Base-by-base conservation (phyloP, 331 rosid genomes). In the Quercus tomentella region DNA sequence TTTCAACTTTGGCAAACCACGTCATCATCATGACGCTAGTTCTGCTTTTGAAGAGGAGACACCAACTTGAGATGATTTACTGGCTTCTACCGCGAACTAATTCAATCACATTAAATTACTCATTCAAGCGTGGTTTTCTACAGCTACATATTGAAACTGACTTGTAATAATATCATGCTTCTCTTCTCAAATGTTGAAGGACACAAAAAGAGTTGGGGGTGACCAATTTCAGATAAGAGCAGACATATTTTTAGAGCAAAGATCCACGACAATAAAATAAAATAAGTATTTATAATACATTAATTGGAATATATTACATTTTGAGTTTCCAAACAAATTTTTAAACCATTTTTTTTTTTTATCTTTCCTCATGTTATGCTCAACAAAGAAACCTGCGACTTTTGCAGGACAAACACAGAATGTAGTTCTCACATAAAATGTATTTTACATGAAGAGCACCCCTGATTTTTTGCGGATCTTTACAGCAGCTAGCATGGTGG, bases 401-500 rank as follows among this genome's bases (percentile, higher is more conserved):
- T 89, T 65, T 79, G 86, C 87, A 82, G 76, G 75, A 79, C 74
- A 57, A 79, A 79, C 79, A 69, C 70, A 56, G 55, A 73, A 57
- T 21, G 56, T 41, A 16, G 76, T 66, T 78, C 78, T 1, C 60
- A 56, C n/a, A 37, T 26, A 33, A 33, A 74, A 16, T 30, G 12
- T 16, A 4, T 49, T 56, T 54, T n/a, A 79, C 60, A 14, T 4
- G 0, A 16, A 23, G 61, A 76, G 51, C 6, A 18, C 41, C 23
- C 18, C 4, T 28, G 11, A 20, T 4, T n/a, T 20, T 20, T 35
- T 18, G 43, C 1, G 45, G 33, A 26, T 30, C 66, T 20, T 54
- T 57, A 22, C 20, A 23, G 23, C 60, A 17, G 70, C 77, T 86
- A 93, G 88, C 97, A 91, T 23, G 79, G 51, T 56, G 97, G 97